These are phyloP conservation scores for Otatea glauca DNA, from an alignment of 176 grass and related monocot genomes.

Conservation along the genomic window DNA sequence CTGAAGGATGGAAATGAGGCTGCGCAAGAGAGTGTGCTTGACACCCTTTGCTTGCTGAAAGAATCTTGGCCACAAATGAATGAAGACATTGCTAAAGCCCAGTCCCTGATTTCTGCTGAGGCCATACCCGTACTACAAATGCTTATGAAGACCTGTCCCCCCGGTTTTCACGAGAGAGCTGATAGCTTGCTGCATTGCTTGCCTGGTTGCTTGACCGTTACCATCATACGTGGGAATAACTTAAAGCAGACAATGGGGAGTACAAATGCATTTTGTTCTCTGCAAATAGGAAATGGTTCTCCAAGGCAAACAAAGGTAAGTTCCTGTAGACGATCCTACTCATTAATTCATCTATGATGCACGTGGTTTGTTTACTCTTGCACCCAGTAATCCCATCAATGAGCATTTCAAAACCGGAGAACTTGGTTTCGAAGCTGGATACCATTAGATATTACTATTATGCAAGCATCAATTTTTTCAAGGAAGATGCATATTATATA, in stretches of 20 bases:
- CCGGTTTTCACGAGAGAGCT: slow-evolving; percentile 91
- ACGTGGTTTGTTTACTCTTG: not conserved
- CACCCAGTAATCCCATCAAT: slow-evolving; percentile 24
- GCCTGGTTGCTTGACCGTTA: slow-evolving; percentile 91
- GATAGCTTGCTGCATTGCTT: slow-evolving; percentile 90
- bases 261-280: slow-evolving; percentile 93
- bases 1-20: slow-evolving; percentile 79
- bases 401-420: slow-evolving; percentile 18
- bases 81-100: slow-evolving; percentile 92
- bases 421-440: not conserved
- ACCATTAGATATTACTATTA: not conserved
- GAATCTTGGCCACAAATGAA: slow-evolving; percentile 93
- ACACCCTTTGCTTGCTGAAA: slow-evolving; percentile 90
- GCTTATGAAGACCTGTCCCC: slow-evolving; percentile 93
- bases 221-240: slow-evolving; percentile 89
- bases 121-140: slow-evolving; percentile 84
- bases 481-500: not conserved
- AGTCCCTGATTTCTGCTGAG: slow-evolving; percentile 91
- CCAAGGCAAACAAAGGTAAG: slow-evolving; percentile 86
- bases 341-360: not conserved
- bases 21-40: slow-evolving; percentile 85
- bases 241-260: slow-evolving; percentile 96
- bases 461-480: not conserved
- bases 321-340: not conserved
- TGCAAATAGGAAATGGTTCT: slow-evolving; percentile 96